phyloP scores from a whole-genome alignment of 345 rosid species.

The Syzygium aqueum region DNA sequence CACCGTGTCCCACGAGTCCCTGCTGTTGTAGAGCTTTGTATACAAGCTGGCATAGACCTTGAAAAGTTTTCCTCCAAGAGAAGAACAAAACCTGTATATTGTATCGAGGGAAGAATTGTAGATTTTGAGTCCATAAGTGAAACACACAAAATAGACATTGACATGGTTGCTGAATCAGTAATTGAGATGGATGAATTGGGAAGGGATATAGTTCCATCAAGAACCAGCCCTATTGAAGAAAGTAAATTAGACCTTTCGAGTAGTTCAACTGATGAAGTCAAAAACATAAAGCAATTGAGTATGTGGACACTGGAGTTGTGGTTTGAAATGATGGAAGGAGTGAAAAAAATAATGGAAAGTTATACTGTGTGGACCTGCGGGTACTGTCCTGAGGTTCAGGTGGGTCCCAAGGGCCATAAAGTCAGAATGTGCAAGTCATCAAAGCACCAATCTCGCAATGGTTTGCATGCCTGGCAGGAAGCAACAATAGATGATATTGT shows the following conservation, averaged over 20 bases:
- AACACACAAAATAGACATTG: slow-evolving; percentile 4
- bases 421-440: slow-evolving; percentile 81
- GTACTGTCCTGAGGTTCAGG: slow-evolving; percentile 82
- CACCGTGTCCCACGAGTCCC: slow-evolving; percentile 38
- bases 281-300: slow-evolving; percentile 35
- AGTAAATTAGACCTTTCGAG: neutral
- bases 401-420: slow-evolving; percentile 88
- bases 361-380: slow-evolving; percentile 76
- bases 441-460: slow-evolving; percentile 70
- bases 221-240: neutral
- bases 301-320: slow-evolving; percentile 43
- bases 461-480: slow-evolving; percentile 91
- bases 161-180: neutral
- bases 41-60: slow-evolving; percentile 74
- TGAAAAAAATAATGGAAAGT: slow-evolving; percentile 46
- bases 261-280: neutral
- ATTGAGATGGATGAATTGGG: neutral
- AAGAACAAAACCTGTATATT: slow-evolving; percentile 75
- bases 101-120: slow-evolving; percentile 77
- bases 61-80: slow-evolving; percentile 57
- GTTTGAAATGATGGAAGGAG: slow-evolving; percentile 66
- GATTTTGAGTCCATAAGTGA: slow-evolving; percentile 49
- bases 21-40: slow-evolving; percentile 74
- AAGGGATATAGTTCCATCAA: neutral
- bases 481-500: slow-evolving; percentile 68